A percentile compares a stretch with the other conserved stretches of the same genome.
Evolutionary conservation across 495 filamentous ascomycete species (phyloP).

Genomic region (Tuber aestivum): DNA sequence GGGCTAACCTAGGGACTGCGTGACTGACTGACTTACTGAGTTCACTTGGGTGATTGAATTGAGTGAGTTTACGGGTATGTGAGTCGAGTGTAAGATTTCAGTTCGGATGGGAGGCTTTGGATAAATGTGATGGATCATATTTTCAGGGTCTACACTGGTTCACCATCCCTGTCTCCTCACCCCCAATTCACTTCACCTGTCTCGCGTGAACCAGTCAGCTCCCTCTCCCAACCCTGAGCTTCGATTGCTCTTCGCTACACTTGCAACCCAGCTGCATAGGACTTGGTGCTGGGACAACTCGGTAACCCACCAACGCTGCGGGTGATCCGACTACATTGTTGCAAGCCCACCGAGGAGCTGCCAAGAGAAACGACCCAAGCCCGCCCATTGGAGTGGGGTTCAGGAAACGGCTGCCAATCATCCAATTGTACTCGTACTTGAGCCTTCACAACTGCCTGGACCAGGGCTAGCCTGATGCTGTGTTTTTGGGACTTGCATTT

Average conservation of each 20-base stretch:
- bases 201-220: constrained; percentile 34
- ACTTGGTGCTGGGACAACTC: constrained; percentile 21
- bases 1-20: background rate
- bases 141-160: constrained; percentile 23
- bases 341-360: constrained; percentile 30
- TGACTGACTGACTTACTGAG: background rate
- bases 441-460: constrained; percentile 21
- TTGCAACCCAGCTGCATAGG: constrained; percentile 25
- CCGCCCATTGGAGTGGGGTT: constrained; percentile 33
- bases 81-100: background rate
- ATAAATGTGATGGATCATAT: constrained; percentile 31
- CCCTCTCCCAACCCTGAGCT: constrained; percentile 18
- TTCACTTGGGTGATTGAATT: background rate
- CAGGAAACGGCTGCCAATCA: constrained; percentile 31
- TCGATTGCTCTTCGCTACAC: constrained; percentile 20
- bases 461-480: constrained; percentile 21
- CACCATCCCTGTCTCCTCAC: constrained; percentile 18
- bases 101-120: background rate
- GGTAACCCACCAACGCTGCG: constrained; percentile 34
- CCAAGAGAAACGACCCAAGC: constrained; percentile 31
- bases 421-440: background rate
- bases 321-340: constrained; percentile 37
- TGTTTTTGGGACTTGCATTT: constrained; percentile 35
- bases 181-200: constrained; percentile 21
- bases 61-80: background rate